Percentiles rank a stretch among this genome's conserved stretches.
Conservation (phyloP, 2,329 filamentous ascomycete genomes). For the Coniochaeta ligniaria region DNA sequence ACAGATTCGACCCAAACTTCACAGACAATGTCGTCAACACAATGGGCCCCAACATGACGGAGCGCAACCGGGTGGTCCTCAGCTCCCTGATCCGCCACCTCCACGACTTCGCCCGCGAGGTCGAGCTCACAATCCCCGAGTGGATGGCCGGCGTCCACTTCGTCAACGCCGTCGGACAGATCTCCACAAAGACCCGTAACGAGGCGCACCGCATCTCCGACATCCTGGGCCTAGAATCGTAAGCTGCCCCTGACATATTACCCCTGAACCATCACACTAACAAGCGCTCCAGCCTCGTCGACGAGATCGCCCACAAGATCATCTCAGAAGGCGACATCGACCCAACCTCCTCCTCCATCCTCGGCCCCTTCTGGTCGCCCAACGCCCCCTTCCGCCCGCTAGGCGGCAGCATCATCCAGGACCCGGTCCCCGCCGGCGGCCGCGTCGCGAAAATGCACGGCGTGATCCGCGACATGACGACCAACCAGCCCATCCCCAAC, state of each 20-base stretch:
- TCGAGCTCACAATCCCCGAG: constrained; percentile 72
- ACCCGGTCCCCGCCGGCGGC: constrained; percentile 36
- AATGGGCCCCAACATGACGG: constrained; percentile 64
- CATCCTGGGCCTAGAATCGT: constrained; percentile 66
- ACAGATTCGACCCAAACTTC: constrained; percentile 67
- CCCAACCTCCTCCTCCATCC: constrained; percentile 68
- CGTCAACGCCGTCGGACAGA: constrained; percentile 64
- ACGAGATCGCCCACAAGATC: constrained; percentile 71
- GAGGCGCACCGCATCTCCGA: constrained; percentile 69
- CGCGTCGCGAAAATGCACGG: constrained; percentile 61
- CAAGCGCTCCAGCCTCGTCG: constrained; percentile 49
- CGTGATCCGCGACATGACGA: constrained; percentile 43
- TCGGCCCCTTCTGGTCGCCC: constrained; percentile 78
- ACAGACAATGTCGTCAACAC: constrained; percentile 66
- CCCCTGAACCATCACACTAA: background rate
- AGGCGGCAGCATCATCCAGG: constrained; percentile 57
- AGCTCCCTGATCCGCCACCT: constrained; percentile 63
- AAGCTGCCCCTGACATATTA: constrained; percentile 14
- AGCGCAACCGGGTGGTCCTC: constrained; percentile 63
- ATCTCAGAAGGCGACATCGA: constrained; percentile 38
- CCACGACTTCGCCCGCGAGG: constrained; percentile 75
- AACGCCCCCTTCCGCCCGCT: constrained; percentile 65
- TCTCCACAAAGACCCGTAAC: constrained; percentile 62
- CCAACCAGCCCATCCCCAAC: constrained; percentile 55
- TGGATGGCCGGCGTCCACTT: constrained; percentile 57